These are phyloP conservation scores for Arachnopeziza araneosa DNA, from an alignment of 2,329 filamentous ascomycete species.

Conservation along the genomic window DNA sequence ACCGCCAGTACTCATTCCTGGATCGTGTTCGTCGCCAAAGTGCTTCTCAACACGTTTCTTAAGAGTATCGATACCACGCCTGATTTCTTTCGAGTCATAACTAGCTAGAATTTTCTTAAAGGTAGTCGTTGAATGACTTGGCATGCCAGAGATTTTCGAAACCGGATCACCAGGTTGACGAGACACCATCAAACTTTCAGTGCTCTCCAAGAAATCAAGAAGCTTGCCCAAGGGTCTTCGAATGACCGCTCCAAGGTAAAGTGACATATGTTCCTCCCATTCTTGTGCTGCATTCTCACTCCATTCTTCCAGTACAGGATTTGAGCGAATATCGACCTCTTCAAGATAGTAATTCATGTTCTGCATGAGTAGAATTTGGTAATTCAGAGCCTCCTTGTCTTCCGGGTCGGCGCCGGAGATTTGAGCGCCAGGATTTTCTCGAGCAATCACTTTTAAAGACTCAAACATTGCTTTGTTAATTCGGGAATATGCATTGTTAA, in stretches of 20 bases:
- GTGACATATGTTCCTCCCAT: slow-evolving; percentile 77
- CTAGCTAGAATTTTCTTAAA: slow-evolving; percentile 81
- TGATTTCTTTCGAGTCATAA: slow-evolving; percentile 79
- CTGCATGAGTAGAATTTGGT: slow-evolving; percentile 94
- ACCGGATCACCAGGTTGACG: slow-evolving; percentile 54
- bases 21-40: slow-evolving; percentile 84
- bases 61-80: slow-evolving; percentile 83
- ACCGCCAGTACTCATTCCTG: slow-evolving; percentile 39
- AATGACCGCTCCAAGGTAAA: slow-evolving; percentile 86
- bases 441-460: slow-evolving; percentile 87
- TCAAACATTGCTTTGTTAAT: slow-evolving; percentile 97
- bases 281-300: slow-evolving; percentile 71
- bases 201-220: slow-evolving; percentile 85
- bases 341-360: slow-evolving; percentile 99
- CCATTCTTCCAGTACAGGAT: slow-evolving; percentile 78
- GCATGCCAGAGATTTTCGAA: slow-evolving; percentile 66
- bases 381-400: slow-evolving; percentile 95
- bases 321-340: slow-evolving; percentile 71
- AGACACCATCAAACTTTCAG: slow-evolving; percentile 63
- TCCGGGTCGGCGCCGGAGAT: slow-evolving; percentile 57
- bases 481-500: slow-evolving; percentile 82
- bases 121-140: slow-evolving; percentile 73
- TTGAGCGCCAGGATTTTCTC: slow-evolving; percentile 52
- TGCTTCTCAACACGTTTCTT: slow-evolving; percentile 95
- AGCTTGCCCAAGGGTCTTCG: slow-evolving; percentile 85